These are phyloP conservation scores for Flammula alnicola DNA, from an alignment of 1,284 basidiomycete genomes.

Conservation along the genomic window DNA sequence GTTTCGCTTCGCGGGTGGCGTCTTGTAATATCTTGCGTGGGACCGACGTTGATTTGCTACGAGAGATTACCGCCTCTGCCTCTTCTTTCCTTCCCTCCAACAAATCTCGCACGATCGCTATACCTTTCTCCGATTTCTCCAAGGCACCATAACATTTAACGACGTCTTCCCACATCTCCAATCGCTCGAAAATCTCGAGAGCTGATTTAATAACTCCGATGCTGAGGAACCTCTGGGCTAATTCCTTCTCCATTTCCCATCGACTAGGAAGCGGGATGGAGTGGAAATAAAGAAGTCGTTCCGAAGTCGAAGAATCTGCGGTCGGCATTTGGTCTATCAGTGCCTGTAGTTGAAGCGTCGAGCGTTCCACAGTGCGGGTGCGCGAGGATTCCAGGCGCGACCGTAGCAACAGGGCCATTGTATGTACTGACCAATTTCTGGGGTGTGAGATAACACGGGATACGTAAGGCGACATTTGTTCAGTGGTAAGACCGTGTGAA, in stretches of 20 bases:
- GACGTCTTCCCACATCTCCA: constrained; percentile 98
- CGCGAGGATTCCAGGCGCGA: constrained; percentile 86
- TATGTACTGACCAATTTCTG: constrained; percentile 92
- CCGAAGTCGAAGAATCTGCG: constrained; percentile 70
- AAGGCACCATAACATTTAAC: constrained; percentile 84
- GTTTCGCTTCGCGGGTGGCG: constrained; percentile 81
- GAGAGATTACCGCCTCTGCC: constrained; percentile 71
- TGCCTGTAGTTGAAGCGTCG: constrained; percentile 88
- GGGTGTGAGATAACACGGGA: constrained; percentile 86
- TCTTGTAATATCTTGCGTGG: constrained; percentile 59
- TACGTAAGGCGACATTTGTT: constrained; percentile 92
- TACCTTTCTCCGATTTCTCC: constrained; percentile 78
- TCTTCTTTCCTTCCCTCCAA: constrained; percentile 84
- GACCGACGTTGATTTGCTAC: constrained; percentile 55
- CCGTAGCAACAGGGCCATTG: constrained; percentile 90
- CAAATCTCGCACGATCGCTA: constrained; percentile 81
- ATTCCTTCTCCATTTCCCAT: constrained; percentile 91
- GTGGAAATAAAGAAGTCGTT: constrained; percentile 82
- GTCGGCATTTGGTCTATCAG: constrained; percentile 95
- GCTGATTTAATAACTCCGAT: constrained; percentile 89
- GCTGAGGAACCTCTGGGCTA: constrained; percentile 80
- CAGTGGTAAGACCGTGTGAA: constrained; percentile 82
- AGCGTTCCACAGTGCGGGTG: constrained; percentile 89
- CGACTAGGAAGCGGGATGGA: constrained; percentile 80
- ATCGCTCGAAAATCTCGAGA: constrained; percentile 87